phyloP scores from a whole-genome alignment of 139 green algal genomes.

The Zygnema cylindricum region DNA sequence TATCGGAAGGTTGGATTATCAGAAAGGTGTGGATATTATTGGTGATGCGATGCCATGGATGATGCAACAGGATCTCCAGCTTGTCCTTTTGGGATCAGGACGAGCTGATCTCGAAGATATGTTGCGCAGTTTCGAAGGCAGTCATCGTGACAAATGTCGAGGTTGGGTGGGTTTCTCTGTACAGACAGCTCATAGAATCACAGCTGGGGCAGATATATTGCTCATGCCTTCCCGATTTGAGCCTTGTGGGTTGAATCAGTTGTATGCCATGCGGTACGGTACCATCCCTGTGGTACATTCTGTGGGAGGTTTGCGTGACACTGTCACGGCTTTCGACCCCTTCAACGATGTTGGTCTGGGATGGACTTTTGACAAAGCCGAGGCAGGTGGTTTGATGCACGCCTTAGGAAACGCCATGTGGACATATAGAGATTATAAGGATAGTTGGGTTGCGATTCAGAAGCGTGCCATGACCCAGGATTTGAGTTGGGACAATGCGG shows the following conservation, averaged over 20 bases:
- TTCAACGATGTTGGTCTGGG: slow-evolving; percentile 62
- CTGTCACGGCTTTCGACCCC: slow-evolving; percentile 67
- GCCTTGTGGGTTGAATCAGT: slow-evolving; percentile 89
- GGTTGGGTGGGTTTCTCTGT: slow-evolving; percentile 83
- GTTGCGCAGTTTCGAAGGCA: slow-evolving; percentile 57
- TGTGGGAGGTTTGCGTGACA: slow-evolving; percentile 83
- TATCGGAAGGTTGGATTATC: slow-evolving; percentile 73
- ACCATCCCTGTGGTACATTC: slow-evolving; percentile 85
- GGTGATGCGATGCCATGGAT: slow-evolving; percentile 68
- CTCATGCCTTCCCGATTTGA: slow-evolving; percentile 91
- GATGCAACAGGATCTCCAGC: slow-evolving; percentile 75
- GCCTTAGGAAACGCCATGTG: slow-evolving; percentile 64
- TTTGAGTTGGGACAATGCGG: slow-evolving; percentile 88
- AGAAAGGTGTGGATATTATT: slow-evolving; percentile 99
- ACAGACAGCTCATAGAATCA: slow-evolving; percentile 82
- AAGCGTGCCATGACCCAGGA: slow-evolving; percentile 81
- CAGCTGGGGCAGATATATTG: slow-evolving; percentile 82
- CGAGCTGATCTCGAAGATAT: slow-evolving; percentile 84
- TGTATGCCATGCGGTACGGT: slow-evolving; percentile 79
- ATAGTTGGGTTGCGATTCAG: slow-evolving; percentile 66
- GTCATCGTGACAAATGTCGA: slow-evolving; percentile 56
- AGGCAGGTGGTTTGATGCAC: slow-evolving; percentile 53
- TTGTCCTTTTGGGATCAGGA: slow-evolving; percentile 93
- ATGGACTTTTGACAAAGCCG: slow-evolving; percentile 64
- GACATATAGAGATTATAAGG: slow-evolving; percentile 59